Evolutionary conservation across 768 basidiomycete genomes (phyloP), one percentile per base, ranked within the genome.

Genomic region (Suillus ampliporus): DNA sequence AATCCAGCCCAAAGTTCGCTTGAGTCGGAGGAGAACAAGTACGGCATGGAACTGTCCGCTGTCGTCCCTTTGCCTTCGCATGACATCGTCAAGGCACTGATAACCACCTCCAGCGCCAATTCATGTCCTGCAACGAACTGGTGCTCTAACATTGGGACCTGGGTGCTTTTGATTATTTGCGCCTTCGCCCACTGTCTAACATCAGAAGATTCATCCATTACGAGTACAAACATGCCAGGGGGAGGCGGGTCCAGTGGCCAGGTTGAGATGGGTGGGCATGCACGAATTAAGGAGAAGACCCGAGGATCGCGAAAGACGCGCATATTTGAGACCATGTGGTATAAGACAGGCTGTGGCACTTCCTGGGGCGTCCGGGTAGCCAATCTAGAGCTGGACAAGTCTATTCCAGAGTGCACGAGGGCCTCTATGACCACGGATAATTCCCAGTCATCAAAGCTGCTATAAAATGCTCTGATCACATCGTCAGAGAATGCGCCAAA

Each of bases 361-460:
- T 34, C 50, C 23, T 56, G 38, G 26, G 54, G 38, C 37, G 26
- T 56, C 26, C 11, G 38, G 17, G 17, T 19, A 56, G 23, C 54
- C 38, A 40, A 28, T 28, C 38, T 56, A 67, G 60, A 19, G 68
- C 58, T 28, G 56, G 64, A 13, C 64, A 67, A 40, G 57, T 52
- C 58, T 51, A 74, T 63, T 21, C 77, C 72, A 47, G 75, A 69
- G 34, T 71, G 67, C 28, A 78, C 65, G 46, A 91, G 69, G 46
- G 82, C 79, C n/a, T 80, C 75, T 11, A 88, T 69, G 5, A 90
- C 82, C 28, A 83, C 70, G 11, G 73, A 64, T 4, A 85, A 74
- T 68, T 94, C 89, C 88, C 91, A 95, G 38, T 77, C 73, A 60
- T 89, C 86, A 51, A 94, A 87, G 26, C 74, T 83, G 19, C 67